phyloP scores from a whole-genome alignment of 2,329 filamentous ascomycete species.

The Pseudopithomyces chartarum region DNA sequence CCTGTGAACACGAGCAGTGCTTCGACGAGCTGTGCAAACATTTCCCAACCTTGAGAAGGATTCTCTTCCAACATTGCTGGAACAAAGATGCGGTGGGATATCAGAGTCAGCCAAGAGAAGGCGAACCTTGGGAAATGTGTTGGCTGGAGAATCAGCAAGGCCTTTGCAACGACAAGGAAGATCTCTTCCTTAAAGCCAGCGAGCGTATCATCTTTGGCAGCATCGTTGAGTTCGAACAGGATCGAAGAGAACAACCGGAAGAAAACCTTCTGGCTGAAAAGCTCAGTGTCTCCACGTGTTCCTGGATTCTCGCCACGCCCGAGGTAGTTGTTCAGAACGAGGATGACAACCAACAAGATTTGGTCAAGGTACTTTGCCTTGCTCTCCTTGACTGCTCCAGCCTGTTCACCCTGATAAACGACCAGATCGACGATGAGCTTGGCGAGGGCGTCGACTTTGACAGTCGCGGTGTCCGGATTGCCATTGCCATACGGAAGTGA shows the following conservation, averaged over 20 bases:
- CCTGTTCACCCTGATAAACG: conserved; percentile 67
- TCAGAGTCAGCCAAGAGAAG: conserved; percentile 81
- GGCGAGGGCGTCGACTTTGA: conserved; percentile 78
- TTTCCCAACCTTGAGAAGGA: conserved; percentile 70
- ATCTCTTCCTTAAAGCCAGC: conserved; percentile 68
- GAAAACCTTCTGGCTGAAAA: conserved; percentile 87
- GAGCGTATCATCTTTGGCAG: conserved; percentile 50
- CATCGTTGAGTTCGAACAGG: conserved; percentile 74
- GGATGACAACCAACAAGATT: conserved; percentile 74
- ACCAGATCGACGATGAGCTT: conserved; percentile 79
- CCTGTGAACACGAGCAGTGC: conserved; percentile 75
- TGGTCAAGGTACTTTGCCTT: conserved; percentile 77
- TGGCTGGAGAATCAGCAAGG: conserved; percentile 76
- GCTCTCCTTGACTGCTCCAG: conserved; percentile 62
- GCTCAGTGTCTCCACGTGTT: conserved; percentile 77
- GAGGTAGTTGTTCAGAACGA: conserved; percentile 86
- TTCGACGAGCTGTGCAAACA: conserved; percentile 74
- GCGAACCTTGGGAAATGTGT: conserved; percentile 78
- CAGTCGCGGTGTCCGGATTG: conserved; percentile 63
- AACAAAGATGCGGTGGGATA: conserved; percentile 85
- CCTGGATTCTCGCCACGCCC: conserved; percentile 41
- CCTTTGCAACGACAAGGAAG: conserved; percentile 71
- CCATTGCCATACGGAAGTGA: conserved; percentile 61
- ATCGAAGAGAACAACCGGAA: conserved; percentile 86
- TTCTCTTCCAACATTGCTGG: conserved; percentile 73